Percentiles rank a stretch among this genome's conserved stretches.
Conservation (phyloP, 441 rosid species). For the Pelargonium citronellum region DNA sequence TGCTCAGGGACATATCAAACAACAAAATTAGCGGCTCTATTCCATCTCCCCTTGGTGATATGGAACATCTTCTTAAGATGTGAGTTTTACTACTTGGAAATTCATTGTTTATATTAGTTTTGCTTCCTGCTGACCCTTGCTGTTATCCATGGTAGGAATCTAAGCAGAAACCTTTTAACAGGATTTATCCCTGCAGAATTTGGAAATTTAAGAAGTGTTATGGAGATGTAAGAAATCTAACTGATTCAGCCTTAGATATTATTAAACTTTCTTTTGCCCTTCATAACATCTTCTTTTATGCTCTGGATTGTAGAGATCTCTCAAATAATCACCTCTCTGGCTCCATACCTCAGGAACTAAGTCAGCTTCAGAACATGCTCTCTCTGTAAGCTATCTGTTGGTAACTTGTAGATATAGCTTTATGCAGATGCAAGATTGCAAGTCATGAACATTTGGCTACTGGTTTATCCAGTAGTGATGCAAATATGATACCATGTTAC, state of each 20-base stretch:
- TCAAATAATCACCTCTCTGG: constrained; percentile 80
- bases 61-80: constrained; percentile 76
- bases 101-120: neutral
- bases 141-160: constrained; percentile 44
- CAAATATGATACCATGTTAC: too few species aligned
- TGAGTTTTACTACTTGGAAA: constrained; percentile 28
- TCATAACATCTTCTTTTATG: constrained; percentile 20
- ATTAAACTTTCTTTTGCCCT: neutral
- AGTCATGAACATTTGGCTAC: neutral
- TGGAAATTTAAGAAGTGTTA: constrained; percentile 76
- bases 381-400: constrained; percentile 49
- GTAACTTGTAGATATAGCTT: constrained; percentile 8
- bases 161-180: constrained; percentile 65
- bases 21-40: constrained; percentile 60
- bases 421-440: neutral
- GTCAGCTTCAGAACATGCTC: constrained; percentile 67
- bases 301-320: constrained; percentile 60
- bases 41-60: constrained; percentile 70
- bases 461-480: neutral
- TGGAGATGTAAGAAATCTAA: constrained; percentile 66
- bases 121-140: constrained; percentile 10
- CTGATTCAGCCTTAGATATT: neutral
- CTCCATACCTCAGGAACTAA: constrained; percentile 68
- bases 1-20: constrained; percentile 72
- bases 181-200: constrained; percentile 82